Base-by-base conservation (phyloP, 208 protist species). In the Porcisia hertigi region DNA sequence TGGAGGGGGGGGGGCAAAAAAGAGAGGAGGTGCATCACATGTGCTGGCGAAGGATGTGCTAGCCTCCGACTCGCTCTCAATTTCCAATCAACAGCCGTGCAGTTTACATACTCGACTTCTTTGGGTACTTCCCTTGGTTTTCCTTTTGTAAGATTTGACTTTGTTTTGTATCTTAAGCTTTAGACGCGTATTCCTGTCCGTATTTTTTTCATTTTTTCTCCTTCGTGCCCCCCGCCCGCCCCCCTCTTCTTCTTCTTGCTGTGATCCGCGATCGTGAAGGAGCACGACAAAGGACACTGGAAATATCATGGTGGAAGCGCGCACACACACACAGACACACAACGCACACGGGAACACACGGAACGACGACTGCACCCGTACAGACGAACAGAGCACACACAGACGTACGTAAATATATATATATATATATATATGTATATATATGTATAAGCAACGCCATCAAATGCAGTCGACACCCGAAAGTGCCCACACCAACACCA, bases 341-440 rank as follows among this genome's bases (percentile, higher is more conserved):
- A 30, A 30, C 30, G 30, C 30, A 30, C 30, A 30, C 30, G 30
- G 30, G 30, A 30, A 30, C 30, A 30, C 30, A 30, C 30, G 23
- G 52, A 47, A 6, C 14, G 41, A 36, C 63, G 3, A 36, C 41
- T 36, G 43, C 63, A 11, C 45, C 34, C 30, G 39, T 3, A 69
- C 18, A 2, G 41, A 34, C 41, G 34, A 11, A 69, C 41, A 52
- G 57, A 60, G 25, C 16, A 23, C 11, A 64, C 20, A 34, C 20
- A 64, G 8, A 64, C 12, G 8, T 39, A 64, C 8, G 30, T 20
- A 16, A 58, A 70, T 6, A 60, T 60, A 20, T 39, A 25, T 30
- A 43, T 23, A 49, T 23, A 47, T 41, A 11, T 53, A 70, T 20
- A 75, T 8, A 71, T 75, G 30, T 63, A 58, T 66, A 25, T 54